A percentile compares a stretch with the other conserved stretches of the same genome.
These are phyloP conservation scores for Monosporascus ibericus DNA, from an alignment of 2,329 filamentous ascomycete genomes.

Conservation along the genomic window DNA sequence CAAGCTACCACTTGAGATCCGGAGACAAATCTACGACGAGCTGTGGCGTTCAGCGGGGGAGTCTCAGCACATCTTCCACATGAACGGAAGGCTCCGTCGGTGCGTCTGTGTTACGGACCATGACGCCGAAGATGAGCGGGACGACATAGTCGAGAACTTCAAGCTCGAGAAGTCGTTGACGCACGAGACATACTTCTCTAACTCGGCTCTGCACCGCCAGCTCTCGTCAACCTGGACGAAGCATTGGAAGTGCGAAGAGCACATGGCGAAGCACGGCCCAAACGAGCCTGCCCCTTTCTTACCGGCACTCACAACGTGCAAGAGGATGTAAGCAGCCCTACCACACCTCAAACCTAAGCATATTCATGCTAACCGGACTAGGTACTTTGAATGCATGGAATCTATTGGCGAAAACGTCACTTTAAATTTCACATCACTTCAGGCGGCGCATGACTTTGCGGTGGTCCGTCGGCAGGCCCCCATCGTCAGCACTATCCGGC, in stretches of 20 bases:
- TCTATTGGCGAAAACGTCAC: not conserved
- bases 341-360: not conserved
- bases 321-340: not conserved
- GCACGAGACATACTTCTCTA: not conserved
- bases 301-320: not conserved
- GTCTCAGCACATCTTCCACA: not conserved
- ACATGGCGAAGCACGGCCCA: not conserved
- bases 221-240: not conserved
- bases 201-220: not conserved
- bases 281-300: not conserved
- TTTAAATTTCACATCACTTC: not conserved
- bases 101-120: not conserved
- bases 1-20: not conserved
- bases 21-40: not conserved
- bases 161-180: not conserved
- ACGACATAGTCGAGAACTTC: not conserved
- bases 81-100: not conserved
- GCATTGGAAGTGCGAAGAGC: not conserved
- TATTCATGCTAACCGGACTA: not conserved
- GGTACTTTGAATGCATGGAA: not conserved
- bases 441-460: not conserved
- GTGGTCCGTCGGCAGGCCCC: not conserved
- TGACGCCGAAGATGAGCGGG: not conserved
- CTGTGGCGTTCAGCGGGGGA: not conserved
- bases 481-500: not conserved